phyloP scores from a whole-genome alignment of 495 filamentous ascomycete genomes.

The Lasiosphaeria ovina region DNA sequence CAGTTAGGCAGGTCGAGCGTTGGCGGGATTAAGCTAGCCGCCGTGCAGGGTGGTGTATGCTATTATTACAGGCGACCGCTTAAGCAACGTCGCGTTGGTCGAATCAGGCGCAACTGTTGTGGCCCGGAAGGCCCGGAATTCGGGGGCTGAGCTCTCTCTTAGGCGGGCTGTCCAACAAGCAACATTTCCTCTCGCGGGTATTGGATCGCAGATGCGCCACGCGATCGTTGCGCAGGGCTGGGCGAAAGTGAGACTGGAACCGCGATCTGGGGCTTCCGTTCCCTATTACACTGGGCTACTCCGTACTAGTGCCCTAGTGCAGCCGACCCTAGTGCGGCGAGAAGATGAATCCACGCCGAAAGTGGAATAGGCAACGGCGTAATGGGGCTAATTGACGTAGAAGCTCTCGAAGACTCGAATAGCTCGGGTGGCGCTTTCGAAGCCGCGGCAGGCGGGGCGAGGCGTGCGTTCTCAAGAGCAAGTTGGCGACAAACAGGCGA shows the following conservation, averaged over 20 bases:
- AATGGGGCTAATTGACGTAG: neutral
- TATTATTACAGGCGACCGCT: conserved; percentile 29
- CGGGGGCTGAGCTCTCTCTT: conserved; percentile 23
- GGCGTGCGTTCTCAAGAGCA: neutral
- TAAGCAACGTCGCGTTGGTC: conserved; percentile 13
- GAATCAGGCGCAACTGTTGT: conserved; percentile 20
- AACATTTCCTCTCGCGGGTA: neutral
- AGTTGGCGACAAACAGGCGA: too few species aligned
- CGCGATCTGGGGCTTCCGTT: neutral
- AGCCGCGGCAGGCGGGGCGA: neutral
- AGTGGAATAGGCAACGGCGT: neutral
- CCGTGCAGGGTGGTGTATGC: conserved; percentile 15
- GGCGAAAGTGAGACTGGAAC: neutral
- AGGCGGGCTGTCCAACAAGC: neutral
- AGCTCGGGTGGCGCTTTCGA: neutral
- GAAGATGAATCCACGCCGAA: neutral
- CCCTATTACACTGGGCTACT: neutral
- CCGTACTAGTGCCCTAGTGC: too few species aligned
- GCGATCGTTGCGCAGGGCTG: neutral
- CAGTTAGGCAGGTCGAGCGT: conserved; percentile 6
- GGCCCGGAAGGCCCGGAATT: conserved; percentile 20
- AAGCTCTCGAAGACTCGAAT: neutral
- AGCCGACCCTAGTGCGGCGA: neutral
- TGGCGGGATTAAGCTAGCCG: conserved; percentile 17
- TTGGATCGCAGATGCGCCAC: neutral